Evolutionary conservation across 139 green algal genomes (phyloP).

Genomic region (Parachlorella kessleri): DNA sequence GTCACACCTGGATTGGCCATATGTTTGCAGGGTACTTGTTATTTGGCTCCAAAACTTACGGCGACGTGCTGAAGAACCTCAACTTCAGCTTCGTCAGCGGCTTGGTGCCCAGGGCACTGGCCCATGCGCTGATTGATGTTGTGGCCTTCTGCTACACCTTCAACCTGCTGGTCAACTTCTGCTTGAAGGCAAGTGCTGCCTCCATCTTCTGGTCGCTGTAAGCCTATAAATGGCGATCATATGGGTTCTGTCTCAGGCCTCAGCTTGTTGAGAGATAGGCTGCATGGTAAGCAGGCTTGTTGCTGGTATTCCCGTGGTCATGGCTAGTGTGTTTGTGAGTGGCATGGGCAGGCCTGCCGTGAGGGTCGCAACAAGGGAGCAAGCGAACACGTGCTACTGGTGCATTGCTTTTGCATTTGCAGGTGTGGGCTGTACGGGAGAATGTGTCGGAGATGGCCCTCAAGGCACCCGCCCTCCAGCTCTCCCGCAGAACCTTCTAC

Average conservation of each 20-base stretch:
- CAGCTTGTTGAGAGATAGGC: no score
- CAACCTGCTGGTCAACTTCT: slow-evolving; percentile 45
- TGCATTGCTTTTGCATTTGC: no score
- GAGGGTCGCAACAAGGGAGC: no score
- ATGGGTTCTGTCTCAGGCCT: no score
- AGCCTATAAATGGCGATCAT: no score
- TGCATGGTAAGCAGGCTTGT: no score
- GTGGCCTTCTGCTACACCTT: slow-evolving; percentile 16
- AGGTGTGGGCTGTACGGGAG: slow-evolving; percentile 38
- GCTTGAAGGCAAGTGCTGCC: slow-evolving; percentile 43
- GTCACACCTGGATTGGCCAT: no score
- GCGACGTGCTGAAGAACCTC: slow-evolving; percentile 47
- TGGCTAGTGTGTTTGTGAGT: no score
- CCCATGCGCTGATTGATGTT: slow-evolving; percentile 15
- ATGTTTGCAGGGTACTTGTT: slow-evolving; percentile 35
- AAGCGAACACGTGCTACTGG: background rate
- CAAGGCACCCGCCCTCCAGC: background rate
- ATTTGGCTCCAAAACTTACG: slow-evolving; percentile 33
- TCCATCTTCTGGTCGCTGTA: no score
- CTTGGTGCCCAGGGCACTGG: background rate
- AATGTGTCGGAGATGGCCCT: slow-evolving; percentile 18
- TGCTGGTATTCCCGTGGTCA: no score
- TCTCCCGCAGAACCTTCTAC: slow-evolving; percentile 1
- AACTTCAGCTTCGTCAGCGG: slow-evolving; percentile 4
- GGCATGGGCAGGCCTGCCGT: no score